Evolutionary conservation across 768 basidiomycete genomes (phyloP).

Genomic region (Gymnopilus dilepis): DNA sequence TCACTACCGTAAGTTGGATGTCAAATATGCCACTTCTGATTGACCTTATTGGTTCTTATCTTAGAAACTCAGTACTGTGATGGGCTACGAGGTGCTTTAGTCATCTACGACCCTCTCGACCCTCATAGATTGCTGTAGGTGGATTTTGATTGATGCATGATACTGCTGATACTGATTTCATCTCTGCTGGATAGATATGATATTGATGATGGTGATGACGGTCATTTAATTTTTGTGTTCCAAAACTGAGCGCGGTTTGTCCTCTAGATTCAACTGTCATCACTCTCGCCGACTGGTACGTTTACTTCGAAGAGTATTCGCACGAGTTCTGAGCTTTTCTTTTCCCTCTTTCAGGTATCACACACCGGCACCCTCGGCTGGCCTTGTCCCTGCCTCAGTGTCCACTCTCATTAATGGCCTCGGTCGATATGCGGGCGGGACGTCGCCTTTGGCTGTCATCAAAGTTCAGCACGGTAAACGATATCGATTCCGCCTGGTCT

Average conservation of each 20-base stretch:
- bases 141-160: background rate
- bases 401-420: slow-evolving; percentile 49
- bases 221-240: background rate
- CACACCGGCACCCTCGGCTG: slow-evolving; percentile 25
- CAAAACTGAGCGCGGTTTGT: background rate
- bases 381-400: slow-evolving; percentile 30
- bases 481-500: slow-evolving; percentile 52
- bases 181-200: slow-evolving; percentile 32
- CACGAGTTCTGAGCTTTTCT: background rate
- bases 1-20: slow-evolving; percentile 33
- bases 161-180: background rate
- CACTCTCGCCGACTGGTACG: slow-evolving; percentile 51
- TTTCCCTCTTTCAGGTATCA: slow-evolving; percentile 32
- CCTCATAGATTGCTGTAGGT: slow-evolving; percentile 7
- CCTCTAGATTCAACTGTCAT: slow-evolving; percentile 45
- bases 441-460: slow-evolving; percentile 42
- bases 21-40: slow-evolving; percentile 23
- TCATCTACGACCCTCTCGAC: slow-evolving; percentile 16
- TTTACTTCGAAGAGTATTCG: background rate
- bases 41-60: slow-evolving; percentile 17
- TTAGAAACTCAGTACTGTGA: slow-evolving; percentile 38
- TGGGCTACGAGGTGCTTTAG: slow-evolving; percentile 15
- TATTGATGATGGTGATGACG: slow-evolving; percentile 48
- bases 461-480: slow-evolving; percentile 41
- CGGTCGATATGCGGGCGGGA: slow-evolving; percentile 44